Conservation (phyloP, 2,329 filamentous ascomycete genomes). For the Colletotrichum musae region DNA sequence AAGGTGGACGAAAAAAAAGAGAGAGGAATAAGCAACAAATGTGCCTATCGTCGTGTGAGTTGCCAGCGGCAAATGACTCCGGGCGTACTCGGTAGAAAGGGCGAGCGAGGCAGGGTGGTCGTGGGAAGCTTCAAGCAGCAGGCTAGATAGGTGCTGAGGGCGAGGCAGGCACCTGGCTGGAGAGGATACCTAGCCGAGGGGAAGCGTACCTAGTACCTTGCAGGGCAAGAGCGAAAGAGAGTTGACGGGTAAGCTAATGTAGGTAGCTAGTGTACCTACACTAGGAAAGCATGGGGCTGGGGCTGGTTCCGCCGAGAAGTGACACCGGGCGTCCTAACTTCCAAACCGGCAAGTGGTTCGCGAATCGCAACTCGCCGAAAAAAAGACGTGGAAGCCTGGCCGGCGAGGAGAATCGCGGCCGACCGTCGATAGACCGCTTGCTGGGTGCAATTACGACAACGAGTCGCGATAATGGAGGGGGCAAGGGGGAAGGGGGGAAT, state of each 20-base stretch:
- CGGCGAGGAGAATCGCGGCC: neutral
- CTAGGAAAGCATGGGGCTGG: slow-evolving; percentile 30
- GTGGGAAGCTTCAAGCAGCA: too few relatives aligned
- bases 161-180: too few relatives aligned
- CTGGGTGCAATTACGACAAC: neutral
- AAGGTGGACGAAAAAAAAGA: too few relatives aligned
- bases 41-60: too few relatives aligned
- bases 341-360: slow-evolving; percentile 30
- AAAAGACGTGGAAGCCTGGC: slow-evolving; percentile 5
- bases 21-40: too few relatives aligned
- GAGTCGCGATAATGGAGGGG: neutral
- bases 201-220: slow-evolving; percentile 22
- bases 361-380: slow-evolving; percentile 10
- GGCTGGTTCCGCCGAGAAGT: slow-evolving; percentile 20
- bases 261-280: slow-evolving; percentile 9
- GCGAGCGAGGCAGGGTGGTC: too few relatives aligned
- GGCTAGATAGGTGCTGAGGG: too few relatives aligned
- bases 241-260: slow-evolving; percentile 42
- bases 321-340: slow-evolving; percentile 27
- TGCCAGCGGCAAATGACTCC: too few relatives aligned
- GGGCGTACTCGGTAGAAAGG: too few relatives aligned
- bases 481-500: too few relatives aligned
- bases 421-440: neutral
- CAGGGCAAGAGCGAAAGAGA: slow-evolving; percentile 19
- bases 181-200: too few relatives aligned